These are phyloP conservation scores for Xylogone sp. DNA, from an alignment of 2,329 filamentous ascomycete species.

Conservation along the genomic window DNA sequence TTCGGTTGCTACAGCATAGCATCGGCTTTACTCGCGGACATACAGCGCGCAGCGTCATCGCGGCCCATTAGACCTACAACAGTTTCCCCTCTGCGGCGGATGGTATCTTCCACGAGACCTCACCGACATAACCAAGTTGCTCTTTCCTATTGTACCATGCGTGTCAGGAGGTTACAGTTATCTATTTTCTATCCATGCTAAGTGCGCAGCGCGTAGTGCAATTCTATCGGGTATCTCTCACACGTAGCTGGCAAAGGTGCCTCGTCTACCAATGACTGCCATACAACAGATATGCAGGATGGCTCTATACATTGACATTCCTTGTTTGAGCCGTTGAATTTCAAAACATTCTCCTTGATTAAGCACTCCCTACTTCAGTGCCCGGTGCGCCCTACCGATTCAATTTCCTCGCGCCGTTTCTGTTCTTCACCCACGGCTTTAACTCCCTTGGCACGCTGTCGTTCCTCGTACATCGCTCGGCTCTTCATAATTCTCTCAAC, in stretches of 20 bases:
- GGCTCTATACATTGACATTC: too few species aligned
- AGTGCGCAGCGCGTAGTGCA: background rate
- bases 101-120: background rate
- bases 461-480: conserved; percentile 82
- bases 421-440: conserved; percentile 76
- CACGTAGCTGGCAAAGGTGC: background rate
- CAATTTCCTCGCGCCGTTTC: conserved; percentile 56
- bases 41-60: background rate
- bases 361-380: background rate
- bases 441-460: conserved; percentile 84
- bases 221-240: background rate
- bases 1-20: background rate
- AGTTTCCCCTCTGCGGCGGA: too few species aligned
- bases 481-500: conserved; percentile 87
- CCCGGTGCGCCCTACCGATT: conserved; percentile 33
- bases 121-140: background rate
- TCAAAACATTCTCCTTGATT: too few species aligned
- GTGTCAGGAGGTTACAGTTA: background rate
- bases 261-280: background rate
- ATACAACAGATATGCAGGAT: too few species aligned
- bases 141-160: background rate
- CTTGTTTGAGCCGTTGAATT: background rate
- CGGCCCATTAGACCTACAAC: background rate
- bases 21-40: background rate
- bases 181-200: background rate